phyloP scores from a whole-genome alignment of 2,329 filamentous ascomycete genomes.

The Ampelomyces quisqualis region DNA sequence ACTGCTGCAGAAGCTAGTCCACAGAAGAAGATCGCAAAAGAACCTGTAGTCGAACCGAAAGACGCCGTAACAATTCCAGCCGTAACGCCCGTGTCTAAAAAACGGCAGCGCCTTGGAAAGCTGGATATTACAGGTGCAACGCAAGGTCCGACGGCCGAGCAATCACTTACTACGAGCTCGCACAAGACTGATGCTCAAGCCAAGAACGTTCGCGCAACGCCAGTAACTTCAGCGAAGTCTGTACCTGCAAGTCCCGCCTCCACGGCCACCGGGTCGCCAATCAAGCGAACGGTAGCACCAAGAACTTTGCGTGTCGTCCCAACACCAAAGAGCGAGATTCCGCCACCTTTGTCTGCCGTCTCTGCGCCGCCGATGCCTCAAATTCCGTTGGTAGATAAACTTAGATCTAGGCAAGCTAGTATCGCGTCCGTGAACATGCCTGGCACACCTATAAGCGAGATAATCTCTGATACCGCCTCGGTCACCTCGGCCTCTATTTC shows the following conservation, averaged over 20 bases:
- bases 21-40: constrained; percentile 11
- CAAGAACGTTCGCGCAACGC: constrained; percentile 28
- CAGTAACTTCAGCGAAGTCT: constrained; percentile 50
- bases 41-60: constrained; percentile 15
- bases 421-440: constrained; percentile 63
- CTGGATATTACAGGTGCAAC: constrained; percentile 50
- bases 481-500: constrained; percentile 72
- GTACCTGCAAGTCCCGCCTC: constrained; percentile 56
- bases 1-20: constrained; percentile 13
- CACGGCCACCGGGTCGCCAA: constrained; percentile 49
- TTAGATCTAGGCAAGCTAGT: constrained; percentile 54
- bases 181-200: constrained; percentile 26
- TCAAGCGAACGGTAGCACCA: constrained; percentile 49
- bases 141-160: constrained; percentile 23
- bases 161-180: constrained; percentile 13
- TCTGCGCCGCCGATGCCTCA: constrained; percentile 36
- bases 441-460: constrained; percentile 72
- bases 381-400: constrained; percentile 42
- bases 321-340: constrained; percentile 62
- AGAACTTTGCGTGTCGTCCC: constrained; percentile 71
- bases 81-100: constrained; percentile 20
- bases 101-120: constrained; percentile 50
- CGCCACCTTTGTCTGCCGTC: constrained; percentile 44
- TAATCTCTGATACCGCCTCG: constrained; percentile 74
- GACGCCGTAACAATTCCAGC: constrained; percentile 6